A percentile compares a stretch with the other conserved stretches of the same genome.
Evolutionary conservation across 2,329 filamentous ascomycete species (phyloP).

Genomic region (Hypoxylon sp.): DNA sequence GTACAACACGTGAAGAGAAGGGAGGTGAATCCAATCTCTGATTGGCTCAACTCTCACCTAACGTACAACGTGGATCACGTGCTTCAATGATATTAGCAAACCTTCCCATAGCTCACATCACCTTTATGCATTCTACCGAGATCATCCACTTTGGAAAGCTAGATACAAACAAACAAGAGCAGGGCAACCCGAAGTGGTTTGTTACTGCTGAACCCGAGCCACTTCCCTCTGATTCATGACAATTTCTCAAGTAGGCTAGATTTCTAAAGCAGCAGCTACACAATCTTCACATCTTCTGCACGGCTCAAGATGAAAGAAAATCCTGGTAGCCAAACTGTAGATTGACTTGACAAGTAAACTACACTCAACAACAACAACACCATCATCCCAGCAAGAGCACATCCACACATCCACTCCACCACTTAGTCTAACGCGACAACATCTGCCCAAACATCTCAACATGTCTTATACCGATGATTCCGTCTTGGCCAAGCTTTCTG

Average conservation of each 20-base stretch:
- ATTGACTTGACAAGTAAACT: conserved; percentile 32
- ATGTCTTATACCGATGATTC: conserved; percentile 99
- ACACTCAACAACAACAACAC: conserved; percentile 17
- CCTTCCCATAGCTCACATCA: conserved; percentile 11
- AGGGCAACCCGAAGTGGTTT: conserved; percentile 21
- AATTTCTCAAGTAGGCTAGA: conserved; percentile 37
- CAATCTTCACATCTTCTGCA: conserved; percentile 16
- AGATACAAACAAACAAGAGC: conserved; percentile 34
- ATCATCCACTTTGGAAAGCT: conserved; percentile 26
- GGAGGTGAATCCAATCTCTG: not conserved
- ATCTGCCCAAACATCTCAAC: conserved; percentile 35
- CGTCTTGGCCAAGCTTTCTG: conserved; percentile 93
- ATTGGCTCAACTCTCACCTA: conserved; percentile 16
- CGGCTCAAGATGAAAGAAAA: conserved; percentile 30
- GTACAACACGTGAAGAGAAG: too few species aligned
- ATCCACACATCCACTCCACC: conserved; percentile 15
- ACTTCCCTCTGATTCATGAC: conserved; percentile 16
- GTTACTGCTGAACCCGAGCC: conserved; percentile 22
- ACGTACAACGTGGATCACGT: conserved; percentile 25
- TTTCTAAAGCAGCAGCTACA: conserved; percentile 12
- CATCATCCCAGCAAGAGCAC: conserved; percentile 6
- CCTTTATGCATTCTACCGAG: conserved; percentile 20
- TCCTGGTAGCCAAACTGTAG: conserved; percentile 39
- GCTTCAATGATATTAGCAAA: conserved; percentile 13
- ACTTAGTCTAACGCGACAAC: conserved; percentile 5